Percentiles rank a stretch among this genome's conserved stretches.
Conservation (phyloP, 352 stramenopile species). For the Paralagenidium karlingii region DNA sequence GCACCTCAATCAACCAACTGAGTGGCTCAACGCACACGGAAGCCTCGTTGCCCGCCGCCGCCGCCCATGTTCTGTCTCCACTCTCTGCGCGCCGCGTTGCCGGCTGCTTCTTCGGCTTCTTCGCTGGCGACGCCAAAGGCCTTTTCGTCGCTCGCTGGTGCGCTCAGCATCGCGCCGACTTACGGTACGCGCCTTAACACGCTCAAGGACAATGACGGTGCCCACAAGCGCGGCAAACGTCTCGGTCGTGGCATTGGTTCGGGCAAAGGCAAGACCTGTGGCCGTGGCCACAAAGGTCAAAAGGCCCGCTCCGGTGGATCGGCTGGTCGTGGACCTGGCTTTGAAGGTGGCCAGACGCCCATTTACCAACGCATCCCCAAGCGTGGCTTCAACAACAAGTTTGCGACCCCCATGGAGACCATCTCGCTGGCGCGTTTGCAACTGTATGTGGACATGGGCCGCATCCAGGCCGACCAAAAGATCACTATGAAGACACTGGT, state of each 20-base stretch:
- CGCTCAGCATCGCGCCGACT: constrained; percentile 30
- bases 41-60: no score
- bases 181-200: constrained; percentile 73
- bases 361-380: constrained; percentile 96
- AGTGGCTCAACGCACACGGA: no score
- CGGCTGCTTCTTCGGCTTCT: constrained; percentile 12
- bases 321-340: constrained; percentile 74
- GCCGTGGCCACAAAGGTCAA: constrained; percentile 95
- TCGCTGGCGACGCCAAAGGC: constrained; percentile 4
- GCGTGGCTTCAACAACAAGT: constrained; percentile 95
- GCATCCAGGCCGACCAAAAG: constrained; percentile 80
- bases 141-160: constrained; percentile 27
- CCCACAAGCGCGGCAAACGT: constrained; percentile 83
- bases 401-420: constrained; percentile 82
- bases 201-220: constrained; percentile 74
- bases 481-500: constrained; percentile 92
- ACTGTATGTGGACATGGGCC: constrained; percentile 95
- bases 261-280: constrained; percentile 91
- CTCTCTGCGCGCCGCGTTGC: constrained; percentile 35
- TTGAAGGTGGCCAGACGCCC: constrained; percentile 98
- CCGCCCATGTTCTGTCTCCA: constrained; percentile 52
- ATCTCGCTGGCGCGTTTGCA: constrained; percentile 92
- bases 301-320: constrained; percentile 87
- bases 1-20: no score
- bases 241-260: constrained; percentile 88